A percentile compares a stretch with the other conserved stretches of the same genome.
These are phyloP conservation scores for Salix brachista DNA, from an alignment of 345 rosid species.

Conservation along the genomic window DNA sequence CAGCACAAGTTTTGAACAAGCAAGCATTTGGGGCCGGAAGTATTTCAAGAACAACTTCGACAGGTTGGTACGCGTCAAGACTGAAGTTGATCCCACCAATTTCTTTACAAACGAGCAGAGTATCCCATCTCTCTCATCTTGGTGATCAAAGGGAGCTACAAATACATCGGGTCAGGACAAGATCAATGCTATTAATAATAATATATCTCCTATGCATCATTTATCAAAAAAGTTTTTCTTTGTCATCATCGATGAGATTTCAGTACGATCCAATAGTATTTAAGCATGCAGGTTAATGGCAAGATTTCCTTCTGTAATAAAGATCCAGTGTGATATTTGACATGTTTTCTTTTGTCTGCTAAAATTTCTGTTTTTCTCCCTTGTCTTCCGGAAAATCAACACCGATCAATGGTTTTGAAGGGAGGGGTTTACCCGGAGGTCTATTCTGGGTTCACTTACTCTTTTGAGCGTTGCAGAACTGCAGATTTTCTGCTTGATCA, in stretches of 20 bases:
- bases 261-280: neutral
- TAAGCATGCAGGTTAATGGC: too few relatives aligned
- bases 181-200: neutral
- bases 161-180: neutral
- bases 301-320: neutral
- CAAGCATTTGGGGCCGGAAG: neutral
- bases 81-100: neutral
- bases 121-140: neutral
- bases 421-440: too few relatives aligned
- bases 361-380: too few relatives aligned
- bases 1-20: neutral
- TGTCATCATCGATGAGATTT: neutral
- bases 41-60: neutral
- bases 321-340: too few relatives aligned
- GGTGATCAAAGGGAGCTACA: neutral
- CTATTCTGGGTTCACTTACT: too few relatives aligned
- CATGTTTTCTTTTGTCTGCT: neutral
- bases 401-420: too few relatives aligned
- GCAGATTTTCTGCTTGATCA: too few relatives aligned
- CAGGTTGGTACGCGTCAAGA: neutral
- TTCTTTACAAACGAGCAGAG: neutral
- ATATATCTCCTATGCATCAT: too few relatives aligned
- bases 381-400: too few relatives aligned
- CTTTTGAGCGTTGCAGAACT: too few relatives aligned
- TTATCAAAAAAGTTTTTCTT: neutral